Evolutionary conservation across 805 yeast genomes (phyloP).

Genomic region (Lachancea kluyveri): DNA sequence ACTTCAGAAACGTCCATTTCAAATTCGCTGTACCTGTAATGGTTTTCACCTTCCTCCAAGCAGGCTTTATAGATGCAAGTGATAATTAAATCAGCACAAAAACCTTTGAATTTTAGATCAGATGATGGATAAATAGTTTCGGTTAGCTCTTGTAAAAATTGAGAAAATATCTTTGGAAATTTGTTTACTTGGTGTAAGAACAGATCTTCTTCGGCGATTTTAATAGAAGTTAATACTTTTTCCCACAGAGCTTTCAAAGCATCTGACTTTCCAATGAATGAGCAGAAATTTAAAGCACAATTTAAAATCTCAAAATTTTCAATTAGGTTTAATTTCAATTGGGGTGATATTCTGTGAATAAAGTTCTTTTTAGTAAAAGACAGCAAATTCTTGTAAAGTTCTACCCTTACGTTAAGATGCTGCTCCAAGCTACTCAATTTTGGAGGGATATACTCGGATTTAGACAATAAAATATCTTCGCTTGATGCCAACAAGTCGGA

Average conservation of each 20-base stretch:
- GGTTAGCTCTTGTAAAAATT: constrained; percentile 19
- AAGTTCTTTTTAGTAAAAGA: constrained; percentile 43
- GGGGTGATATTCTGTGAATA: constrained; percentile 29
- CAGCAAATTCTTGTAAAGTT: constrained; percentile 40
- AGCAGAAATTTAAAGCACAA: constrained; percentile 44
- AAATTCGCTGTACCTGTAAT: constrained; percentile 30
- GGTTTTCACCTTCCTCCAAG: constrained; percentile 37
- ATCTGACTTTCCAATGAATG: constrained; percentile 8
- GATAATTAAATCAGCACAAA: constrained; percentile 20
- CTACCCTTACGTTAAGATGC: constrained; percentile 45
- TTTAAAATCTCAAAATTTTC: constrained; percentile 38
- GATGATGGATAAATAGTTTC: constrained; percentile 9
- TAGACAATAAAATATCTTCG: constrained; percentile 50
- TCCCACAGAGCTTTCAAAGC: constrained; percentile 12
- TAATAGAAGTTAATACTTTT: constrained; percentile 5
- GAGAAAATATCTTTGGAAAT: constrained; percentile 22
- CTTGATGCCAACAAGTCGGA: constrained; percentile 45
- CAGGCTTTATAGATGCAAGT: constrained; percentile 25
- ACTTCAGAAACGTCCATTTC: constrained; percentile 27
- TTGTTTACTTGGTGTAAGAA: constrained; percentile 20
- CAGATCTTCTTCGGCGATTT: constrained; percentile 16
- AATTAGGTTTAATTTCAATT: constrained; percentile 35
- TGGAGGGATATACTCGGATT: constrained; percentile 51
- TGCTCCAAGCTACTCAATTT: constrained; percentile 43
- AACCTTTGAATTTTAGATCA: constrained; percentile 11